Conservation (phyloP, 768 basidiomycete species). For the Leccinum imitatum region DNA sequence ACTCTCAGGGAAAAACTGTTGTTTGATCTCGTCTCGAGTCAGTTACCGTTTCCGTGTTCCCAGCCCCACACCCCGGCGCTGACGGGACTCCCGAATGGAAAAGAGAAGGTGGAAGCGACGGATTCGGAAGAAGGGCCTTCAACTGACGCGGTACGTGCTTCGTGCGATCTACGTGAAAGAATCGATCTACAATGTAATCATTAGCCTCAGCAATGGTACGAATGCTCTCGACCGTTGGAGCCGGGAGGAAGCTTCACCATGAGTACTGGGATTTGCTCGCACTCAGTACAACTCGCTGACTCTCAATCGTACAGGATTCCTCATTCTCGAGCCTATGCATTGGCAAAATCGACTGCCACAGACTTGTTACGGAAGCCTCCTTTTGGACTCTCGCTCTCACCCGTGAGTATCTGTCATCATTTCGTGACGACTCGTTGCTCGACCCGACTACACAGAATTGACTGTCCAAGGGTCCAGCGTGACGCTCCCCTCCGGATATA, state of each 20-base stretch:
- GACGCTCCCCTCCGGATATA: conserved; percentile 44
- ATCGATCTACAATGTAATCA: conserved; percentile 1
- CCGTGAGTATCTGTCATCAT: conserved; percentile 35
- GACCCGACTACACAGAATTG: conserved; percentile 42
- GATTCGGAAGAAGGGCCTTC: conserved; percentile 55
- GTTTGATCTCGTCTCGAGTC: too few relatives aligned
- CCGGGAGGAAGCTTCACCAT: conserved; percentile 76
- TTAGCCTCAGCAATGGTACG: conserved; percentile 46
- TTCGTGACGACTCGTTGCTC: not conserved
- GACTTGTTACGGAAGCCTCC: conserved; percentile 54
- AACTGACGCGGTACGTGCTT: conserved; percentile 63
- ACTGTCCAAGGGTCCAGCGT: conserved; percentile 58
- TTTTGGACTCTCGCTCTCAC: conserved; percentile 83
- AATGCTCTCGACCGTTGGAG: conserved; percentile 43
- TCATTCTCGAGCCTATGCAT: conserved; percentile 72
- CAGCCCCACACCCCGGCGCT: not conserved
- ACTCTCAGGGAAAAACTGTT: too few relatives aligned
- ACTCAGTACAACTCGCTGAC: not conserved
- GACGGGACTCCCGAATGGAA: conserved; percentile 22
- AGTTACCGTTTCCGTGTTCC: too few relatives aligned
- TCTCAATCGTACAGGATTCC: conserved; percentile 44
- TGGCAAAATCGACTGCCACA: conserved; percentile 80
- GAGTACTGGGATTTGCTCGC: conserved; percentile 40
- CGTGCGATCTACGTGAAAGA: not conserved
- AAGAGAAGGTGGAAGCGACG: conserved; percentile 35